Evolutionary conservation across 331 rosid genomes (phyloP), one percentile per base, ranked within the genome.

Genomic region (Arachis monticola): DNA sequence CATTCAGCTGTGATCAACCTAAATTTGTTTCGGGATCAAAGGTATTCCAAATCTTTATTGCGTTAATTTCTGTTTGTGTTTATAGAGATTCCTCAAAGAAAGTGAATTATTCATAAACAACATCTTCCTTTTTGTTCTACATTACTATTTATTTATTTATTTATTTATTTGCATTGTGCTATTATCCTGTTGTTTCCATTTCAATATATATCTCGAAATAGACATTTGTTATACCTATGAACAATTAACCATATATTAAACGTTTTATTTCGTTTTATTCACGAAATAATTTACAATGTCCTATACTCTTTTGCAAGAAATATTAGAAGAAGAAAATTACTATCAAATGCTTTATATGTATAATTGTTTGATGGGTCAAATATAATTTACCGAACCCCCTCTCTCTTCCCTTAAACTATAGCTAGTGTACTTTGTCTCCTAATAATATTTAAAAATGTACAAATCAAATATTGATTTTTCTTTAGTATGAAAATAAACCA

Each of bases 11-110:
- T 52, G 17, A 52, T 22, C 67, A 12, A 67, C 12, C 64, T 68
- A 60, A 45, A 61, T 73, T 40, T 40, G 45, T 50, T 72, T 63
- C 80, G 84, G 82, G 84, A 67, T 84, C 83, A 45, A 40, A 86
- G 90, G 92, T 74, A 86, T 83, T n/a, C 84, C 83, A 9, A 68
- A 53, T 83, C 76, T 13, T 61, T 56, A 40, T 60, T 48, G 6
- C 11, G 2, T 10, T 31, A 46, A 3, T n/a, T 64, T 31, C 44
- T 69, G 56, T 47, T 30, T 77, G 8, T 11, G n/a, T 77, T 52
- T 52, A 51, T 56, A 57, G 7, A 7, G 38, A 35, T 64, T 45
- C 74, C 70, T 59, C 70, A 2, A 1, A 6, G 64, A 50, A 69
- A 76, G 57, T 41, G 52, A 64, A 55, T 35, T 27, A 50, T 14